Evolutionary conservation across 257 asterid species (phyloP).

Genomic region (Przewalskia tangutica): DNA sequence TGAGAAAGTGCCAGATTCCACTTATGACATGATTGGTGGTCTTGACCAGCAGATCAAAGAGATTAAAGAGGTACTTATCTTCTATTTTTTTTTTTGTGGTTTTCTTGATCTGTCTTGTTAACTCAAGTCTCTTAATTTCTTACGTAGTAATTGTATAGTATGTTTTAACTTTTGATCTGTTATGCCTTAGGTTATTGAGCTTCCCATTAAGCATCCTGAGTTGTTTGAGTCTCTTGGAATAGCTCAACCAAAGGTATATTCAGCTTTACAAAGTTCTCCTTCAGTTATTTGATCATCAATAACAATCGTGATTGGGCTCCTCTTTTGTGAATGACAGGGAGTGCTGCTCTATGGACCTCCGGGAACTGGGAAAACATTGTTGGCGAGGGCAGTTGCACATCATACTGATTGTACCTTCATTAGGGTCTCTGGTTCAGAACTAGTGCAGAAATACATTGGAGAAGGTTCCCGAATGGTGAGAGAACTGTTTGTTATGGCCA

Average conservation of each 20-base stretch:
- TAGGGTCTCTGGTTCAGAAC: slow-evolving; percentile 61
- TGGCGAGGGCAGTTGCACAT: slow-evolving; percentile 73
- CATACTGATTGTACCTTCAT: slow-evolving; percentile 70
- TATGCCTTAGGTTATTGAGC: slow-evolving; percentile 47
- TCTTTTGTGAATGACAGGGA: slow-evolving; percentile 27
- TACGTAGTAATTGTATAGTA: too few relatives aligned
- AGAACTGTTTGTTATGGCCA: slow-evolving; percentile 95
- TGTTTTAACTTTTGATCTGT: too few relatives aligned
- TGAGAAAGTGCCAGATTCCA: slow-evolving; percentile 93
- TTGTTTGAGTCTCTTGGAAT: slow-evolving; percentile 73
- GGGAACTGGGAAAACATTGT: slow-evolving; percentile 65
- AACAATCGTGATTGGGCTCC: too few relatives aligned
- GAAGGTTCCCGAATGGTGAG: slow-evolving; percentile 94
- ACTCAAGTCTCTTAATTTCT: too few relatives aligned
- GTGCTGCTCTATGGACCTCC: slow-evolving; percentile 72
- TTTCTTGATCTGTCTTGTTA: too few relatives aligned
- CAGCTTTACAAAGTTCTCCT: too few relatives aligned
- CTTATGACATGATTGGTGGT: slow-evolving; percentile 99
- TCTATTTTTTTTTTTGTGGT: neutral
- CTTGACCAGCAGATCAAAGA: slow-evolving; percentile 96
- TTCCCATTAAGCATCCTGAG: slow-evolving; percentile 70
- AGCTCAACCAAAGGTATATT: slow-evolving; percentile 72
- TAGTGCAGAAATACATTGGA: slow-evolving; percentile 69
- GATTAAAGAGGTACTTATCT: slow-evolving; percentile 93
- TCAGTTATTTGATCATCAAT: too few relatives aligned